These are phyloP conservation scores for Kodamaea arcana DNA, from an alignment of 1,139 yeast species.

Conservation along the genomic window DNA sequence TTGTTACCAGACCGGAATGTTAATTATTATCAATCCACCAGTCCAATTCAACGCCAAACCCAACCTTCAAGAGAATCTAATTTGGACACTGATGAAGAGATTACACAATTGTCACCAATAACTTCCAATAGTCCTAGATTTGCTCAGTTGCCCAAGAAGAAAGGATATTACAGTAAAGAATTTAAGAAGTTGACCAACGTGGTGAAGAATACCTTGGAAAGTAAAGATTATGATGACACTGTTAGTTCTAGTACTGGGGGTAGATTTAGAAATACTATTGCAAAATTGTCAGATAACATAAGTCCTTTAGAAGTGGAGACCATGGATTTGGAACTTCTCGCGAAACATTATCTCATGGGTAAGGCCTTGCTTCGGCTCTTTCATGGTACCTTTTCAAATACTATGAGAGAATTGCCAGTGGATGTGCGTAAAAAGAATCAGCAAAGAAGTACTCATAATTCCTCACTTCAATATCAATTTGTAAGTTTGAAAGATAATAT, in stretches of 20 bases:
- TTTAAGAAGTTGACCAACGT: conserved; percentile 61
- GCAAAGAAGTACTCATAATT: not conserved
- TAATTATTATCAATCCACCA: conserved; percentile 2
- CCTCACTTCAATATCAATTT: conserved; percentile 22
- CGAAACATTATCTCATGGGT: conserved; percentile 31
- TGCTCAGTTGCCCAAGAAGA: not conserved
- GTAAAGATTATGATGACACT: conserved; percentile 26
- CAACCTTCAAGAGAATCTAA: not conserved
- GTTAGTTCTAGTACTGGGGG: conserved; percentile 21
- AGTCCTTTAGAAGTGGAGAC: conserved; percentile 45
- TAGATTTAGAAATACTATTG: conserved; percentile 32
- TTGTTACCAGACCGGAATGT: conserved; percentile 24
- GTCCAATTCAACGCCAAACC: not conserved
- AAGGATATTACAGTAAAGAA: conserved; percentile 17
- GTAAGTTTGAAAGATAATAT: conserved; percentile 37
- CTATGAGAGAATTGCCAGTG: conserved; percentile 1
- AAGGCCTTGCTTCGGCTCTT: conserved; percentile 35
- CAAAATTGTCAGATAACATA: conserved; percentile 33
- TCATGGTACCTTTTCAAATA: conserved; percentile 20
- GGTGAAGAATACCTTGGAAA: conserved; percentile 63
- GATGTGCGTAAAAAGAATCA: conserved; percentile 3
- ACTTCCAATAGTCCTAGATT: not conserved
- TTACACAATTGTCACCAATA: not conserved
- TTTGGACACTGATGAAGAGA: not conserved
- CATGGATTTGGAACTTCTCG: conserved; percentile 35